These are phyloP conservation scores for Fomitopsis serialis DNA, from an alignment of 768 basidiomycete genomes.

Conservation along the genomic window DNA sequence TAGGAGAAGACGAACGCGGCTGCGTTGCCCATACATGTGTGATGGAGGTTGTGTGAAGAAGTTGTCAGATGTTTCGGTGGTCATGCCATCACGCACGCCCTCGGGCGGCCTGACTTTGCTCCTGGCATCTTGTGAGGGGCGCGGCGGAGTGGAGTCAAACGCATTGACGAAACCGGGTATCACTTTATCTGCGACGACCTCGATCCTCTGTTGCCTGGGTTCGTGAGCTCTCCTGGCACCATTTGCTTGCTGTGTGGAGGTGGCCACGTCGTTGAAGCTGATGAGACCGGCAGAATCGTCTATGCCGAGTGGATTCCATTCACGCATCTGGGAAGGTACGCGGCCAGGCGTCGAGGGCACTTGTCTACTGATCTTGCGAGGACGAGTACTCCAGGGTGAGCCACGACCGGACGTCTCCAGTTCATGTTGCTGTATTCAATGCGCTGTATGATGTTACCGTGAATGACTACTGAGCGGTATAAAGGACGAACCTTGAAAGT, in stretches of 20 bases:
- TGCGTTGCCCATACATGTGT: not conserved
- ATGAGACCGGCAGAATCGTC: conserved; percentile 22
- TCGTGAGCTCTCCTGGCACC: not conserved
- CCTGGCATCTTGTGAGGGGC: conserved; percentile 6
- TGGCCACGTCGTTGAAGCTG: conserved; percentile 14
- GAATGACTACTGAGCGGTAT: no score
- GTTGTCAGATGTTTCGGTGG: not conserved
- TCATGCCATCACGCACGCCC: not conserved
- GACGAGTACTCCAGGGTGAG: conserved; percentile 39
- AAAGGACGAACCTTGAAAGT: conserved; percentile 53
- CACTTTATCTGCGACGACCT: conserved; percentile 14
- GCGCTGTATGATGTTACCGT: not conserved
- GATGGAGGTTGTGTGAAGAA: conserved; percentile 6
- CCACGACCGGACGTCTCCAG: conserved; percentile 52
- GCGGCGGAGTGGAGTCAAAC: conserved; percentile 12
- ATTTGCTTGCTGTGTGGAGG: not conserved
- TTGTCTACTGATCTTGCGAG: conserved; percentile 33
- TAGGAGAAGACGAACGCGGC: conserved; percentile 16
- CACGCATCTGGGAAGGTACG: conserved; percentile 34
- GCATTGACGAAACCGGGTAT: conserved; percentile 24
- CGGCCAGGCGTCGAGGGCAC: conserved; percentile 35
- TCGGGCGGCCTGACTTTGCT: conserved; percentile 16
- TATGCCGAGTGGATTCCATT: conserved; percentile 23
- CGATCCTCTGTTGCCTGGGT: not conserved
- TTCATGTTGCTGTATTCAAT: conserved; percentile 54